Base-by-base conservation (phyloP, 225 moss, liverwort and hornwort genomes). In the Polytrichum formosum region DNA sequence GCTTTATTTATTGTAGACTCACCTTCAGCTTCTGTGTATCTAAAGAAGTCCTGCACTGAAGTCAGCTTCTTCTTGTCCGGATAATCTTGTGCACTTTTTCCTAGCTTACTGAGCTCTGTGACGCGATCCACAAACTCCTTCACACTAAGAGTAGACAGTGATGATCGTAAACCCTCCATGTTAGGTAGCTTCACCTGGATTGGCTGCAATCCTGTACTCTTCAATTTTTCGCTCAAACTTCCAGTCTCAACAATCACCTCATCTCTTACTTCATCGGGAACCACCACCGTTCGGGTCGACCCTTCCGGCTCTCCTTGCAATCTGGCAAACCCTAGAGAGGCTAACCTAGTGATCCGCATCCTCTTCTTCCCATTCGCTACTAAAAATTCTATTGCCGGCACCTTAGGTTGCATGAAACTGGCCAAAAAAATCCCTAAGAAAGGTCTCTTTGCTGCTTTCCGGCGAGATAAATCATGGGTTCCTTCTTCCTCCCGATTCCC, bases 1-100 rank as follows among this genome's bases (percentile, higher is more conserved):
- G 46, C 46, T 46, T 46, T 6, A 65, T 65, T 25, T 28, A 30
- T 17, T 33, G 66, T n/a, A 66, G 28, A 35, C 73, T 67, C 72
- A 83, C 89, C 89, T 83, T 89, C 89, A 1, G 83, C 83, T 81
- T 86, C 83, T 28, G 83, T 81, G 75, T 89, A 89, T 77, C 81
- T 77, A 59, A 86, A 89, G 59, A 89, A 89, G 69, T 89, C 89
- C 60, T 89, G 86, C 27, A 89, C 89, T 0, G 86, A 89, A 3
- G 89, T 86, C 55, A 89, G 62, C 71, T 89, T 85, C 77, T 89
- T 86, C 79, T 89, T 89, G 64, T 89, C 89, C 7, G 89, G 89
- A 35, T 79, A 89, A 53, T 77, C 67, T 5, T 70, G 77, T 1
- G 72, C 70, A 68, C 77, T 74, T 71, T 75, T 77, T 2, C 79